Percentiles rank a stretch among this genome's conserved stretches.
These are phyloP conservation scores for Hygrophila difformis DNA, from an alignment of 257 asterid species.

Conservation along the genomic window DNA sequence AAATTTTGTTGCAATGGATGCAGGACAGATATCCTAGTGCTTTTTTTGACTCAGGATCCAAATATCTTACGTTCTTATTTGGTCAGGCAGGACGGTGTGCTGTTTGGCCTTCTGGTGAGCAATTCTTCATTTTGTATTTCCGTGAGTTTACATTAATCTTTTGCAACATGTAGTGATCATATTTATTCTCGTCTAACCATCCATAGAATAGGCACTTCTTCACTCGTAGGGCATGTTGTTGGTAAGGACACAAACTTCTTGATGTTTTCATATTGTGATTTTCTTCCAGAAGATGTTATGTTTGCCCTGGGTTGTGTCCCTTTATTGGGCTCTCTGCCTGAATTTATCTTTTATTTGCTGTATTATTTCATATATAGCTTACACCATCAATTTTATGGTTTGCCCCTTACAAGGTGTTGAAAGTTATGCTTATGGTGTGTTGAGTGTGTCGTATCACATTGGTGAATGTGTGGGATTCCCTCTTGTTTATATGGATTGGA, in stretches of 20 bases:
- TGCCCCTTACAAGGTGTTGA: too few relatives aligned
- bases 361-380: too few relatives aligned
- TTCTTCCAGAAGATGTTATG: not conserved
- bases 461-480: too few relatives aligned
- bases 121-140: slow-evolving; percentile 5
- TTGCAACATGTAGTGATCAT: not conserved
- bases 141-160: not conserved
- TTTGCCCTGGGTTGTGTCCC: not conserved
- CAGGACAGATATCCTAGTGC: slow-evolving; percentile 96
- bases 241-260: not conserved
- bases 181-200: not conserved
- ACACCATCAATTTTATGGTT: too few relatives aligned
- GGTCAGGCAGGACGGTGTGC: slow-evolving; percentile 60
- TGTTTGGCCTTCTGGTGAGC: slow-evolving; percentile 86
- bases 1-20: slow-evolving; percentile 25
- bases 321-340: not conserved
- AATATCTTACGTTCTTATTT: slow-evolving; percentile 71
- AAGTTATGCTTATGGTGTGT: too few relatives aligned
- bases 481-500: too few relatives aligned
- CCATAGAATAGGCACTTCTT: too few relatives aligned
- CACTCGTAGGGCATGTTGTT: not conserved
- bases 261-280: not conserved
- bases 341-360: too few relatives aligned
- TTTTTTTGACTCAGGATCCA: slow-evolving; percentile 71
- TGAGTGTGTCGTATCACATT: too few relatives aligned